Evolutionary conservation across 2,329 filamentous ascomycete genomes (phyloP), one percentile per base, ranked within the genome.

Genomic region (Penicillium freii): DNA sequence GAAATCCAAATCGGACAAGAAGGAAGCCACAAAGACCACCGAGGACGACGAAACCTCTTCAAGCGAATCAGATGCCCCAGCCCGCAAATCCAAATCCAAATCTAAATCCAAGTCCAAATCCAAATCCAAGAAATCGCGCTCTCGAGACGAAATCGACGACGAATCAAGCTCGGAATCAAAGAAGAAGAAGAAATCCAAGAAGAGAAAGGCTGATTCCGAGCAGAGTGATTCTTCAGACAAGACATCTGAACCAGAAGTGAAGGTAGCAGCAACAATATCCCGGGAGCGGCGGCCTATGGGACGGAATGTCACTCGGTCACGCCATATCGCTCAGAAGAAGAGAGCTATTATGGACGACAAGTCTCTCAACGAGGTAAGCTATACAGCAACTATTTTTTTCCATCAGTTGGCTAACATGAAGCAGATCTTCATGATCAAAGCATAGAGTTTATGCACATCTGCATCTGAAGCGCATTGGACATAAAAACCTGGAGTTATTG

Each of bases 301-400:
- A 48, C 84, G 91, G 62, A 90, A 92, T 71, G 84, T 89, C 54
- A 85, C 92, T 46, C 82, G 93, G 62, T 86, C 90, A 64, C 83
- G 91, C 59, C 91, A 92, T 74, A 96, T 97, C 68, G 88, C 88
- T 56, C 90, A 94, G 67, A 97, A 97, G 80, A 87, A 86, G 67
- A 85, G 88, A 78, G 92, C 92, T 2, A 84, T 92, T 57, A 83
- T 91, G 78, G 90, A 97, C 73, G 83, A 87, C 48, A 86, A 88
- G 69, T 90, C 92, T 15, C 76, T 97, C 69, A 93, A 92, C 73
- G 92, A 97, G 86, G 90, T 92, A 77, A 73, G 79, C 69, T 34
- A 58, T 54, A 19, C 17, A 23, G 23, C 4, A 15, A 29, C 6
- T 23, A 17, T 36, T 42, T 43, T 8, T 42, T 46, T 8, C 15